Evolutionary conservation across 306 rosid species (phyloP), one percentile per base, ranked within the genome.

Genomic region (Corylus heterophylla): DNA sequence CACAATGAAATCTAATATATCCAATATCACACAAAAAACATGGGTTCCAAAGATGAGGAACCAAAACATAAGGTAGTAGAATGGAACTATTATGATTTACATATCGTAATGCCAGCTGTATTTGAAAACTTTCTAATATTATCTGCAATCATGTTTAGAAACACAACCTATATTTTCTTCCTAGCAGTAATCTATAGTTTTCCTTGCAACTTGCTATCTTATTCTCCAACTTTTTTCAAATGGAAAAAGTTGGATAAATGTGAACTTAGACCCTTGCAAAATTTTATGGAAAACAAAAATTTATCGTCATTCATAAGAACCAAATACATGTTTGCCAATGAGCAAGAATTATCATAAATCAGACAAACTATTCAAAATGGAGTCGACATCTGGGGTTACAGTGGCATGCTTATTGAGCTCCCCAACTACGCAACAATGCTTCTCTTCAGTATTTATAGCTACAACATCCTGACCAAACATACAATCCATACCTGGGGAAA

Each of bases 401-500:
- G 87, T 69, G 74, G 78, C 94, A 51, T 86, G 92, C 82, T 90
- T 89, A 74, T 71, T 85, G 76, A 92, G 87, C 86, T 92, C 97
- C 35, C 92, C 94, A 48, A 94, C 56, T 12, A 76, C 16, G 74
- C 92, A 86, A 76, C 90, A 89, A 12, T 79, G 76, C 87, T 90
- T 91, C 88, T 93, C 85, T 47, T 83, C 87, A 39, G 67, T 74
- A 83, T 90, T 90, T 55, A 93, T 62, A 50, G 92, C 94, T 71
- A 86, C 90, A 74, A 85, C 79, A 56, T 92, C 95, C 80, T 92
- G 92, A 17, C 94, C 75, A 84, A 88, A 92, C 54, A 25, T 59
- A 87, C 94, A 86, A 71, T 86, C 83, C 95, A 89, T 81, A 61
- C 98, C 98, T 8, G 94, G 25, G 18, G 90, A 85, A 79, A 95